Evolutionary conservation across 139 green algal species (phyloP), one percentile per base, ranked within the genome.

Genomic region (Marvania coccoides): DNA sequence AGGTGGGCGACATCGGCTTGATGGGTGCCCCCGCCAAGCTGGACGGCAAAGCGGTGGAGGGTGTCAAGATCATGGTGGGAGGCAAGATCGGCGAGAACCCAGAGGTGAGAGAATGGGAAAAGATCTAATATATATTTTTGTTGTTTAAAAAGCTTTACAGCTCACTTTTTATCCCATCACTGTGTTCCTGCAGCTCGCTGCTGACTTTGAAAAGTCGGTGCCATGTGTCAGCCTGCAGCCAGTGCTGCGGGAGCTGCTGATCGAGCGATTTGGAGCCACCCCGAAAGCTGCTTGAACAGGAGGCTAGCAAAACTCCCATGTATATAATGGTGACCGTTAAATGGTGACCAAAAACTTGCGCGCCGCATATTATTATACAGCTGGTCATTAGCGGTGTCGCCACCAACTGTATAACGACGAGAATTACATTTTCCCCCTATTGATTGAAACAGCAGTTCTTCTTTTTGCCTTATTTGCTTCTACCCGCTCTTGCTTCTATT

Each of bases 1-100:
- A 96, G 69, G 91, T 96, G 38, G 92, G 77, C 26, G 92, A 97
- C 75, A 95, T 98, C 55, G 92, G 92, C 0, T 73, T 98, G 12
- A 96, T 98, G 87, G 92, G 92, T 2, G 80, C 78, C 4, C 86
- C 88, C n/a, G 85, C 89, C 63, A 94, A 91, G 74, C 73, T 86
- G 67, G 71, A 92, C 34, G 89, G 85, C 64, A 97, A 98, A 75
- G 86, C 86, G 5, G 76, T 88, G 30, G 87, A 96, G 68, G 93
- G 93, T 1, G 91, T 95, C 24, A 88, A 91, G 66, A 91, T 97
- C 57, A 89, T 95, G 69, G 35, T 92, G 53, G 91, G 90, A 3
- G 91, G 86, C 28, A 88, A 85, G 70, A 81, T 92, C 24, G 71
- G 71, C 6, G 71, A 77, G 39, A 68, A 72, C 33, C 70, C 70